Percentiles rank a stretch among this genome's conserved stretches.
phyloP scores from a whole-genome alignment of 1,284 basidiomycete species.

The Neonothopanus nambi region DNA sequence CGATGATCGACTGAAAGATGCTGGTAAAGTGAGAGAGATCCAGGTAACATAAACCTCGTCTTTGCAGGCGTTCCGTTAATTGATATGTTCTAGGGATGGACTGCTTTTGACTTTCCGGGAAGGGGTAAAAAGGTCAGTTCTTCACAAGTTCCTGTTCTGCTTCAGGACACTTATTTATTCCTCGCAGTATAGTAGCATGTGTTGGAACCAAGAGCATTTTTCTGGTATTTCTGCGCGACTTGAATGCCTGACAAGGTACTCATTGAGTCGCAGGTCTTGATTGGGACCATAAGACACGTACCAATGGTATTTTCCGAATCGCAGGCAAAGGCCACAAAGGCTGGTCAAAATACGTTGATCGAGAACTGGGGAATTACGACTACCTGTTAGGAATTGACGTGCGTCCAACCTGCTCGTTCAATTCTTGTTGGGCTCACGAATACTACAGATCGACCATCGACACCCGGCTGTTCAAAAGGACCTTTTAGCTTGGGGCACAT shows the following conservation, averaged over 20 bases:
- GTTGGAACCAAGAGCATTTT: constrained; percentile 74
- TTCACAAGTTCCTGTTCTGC: background rate
- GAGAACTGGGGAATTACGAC: constrained; percentile 77
- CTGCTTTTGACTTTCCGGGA: constrained; percentile 81
- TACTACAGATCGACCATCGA: constrained; percentile 76
- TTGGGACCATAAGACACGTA: constrained; percentile 74
- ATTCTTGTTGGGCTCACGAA: constrained; percentile 7
- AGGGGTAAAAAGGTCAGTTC: constrained; percentile 66
- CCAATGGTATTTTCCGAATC: constrained; percentile 65
- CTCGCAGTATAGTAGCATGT: constrained; percentile 64
- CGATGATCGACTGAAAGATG: constrained; percentile 56
- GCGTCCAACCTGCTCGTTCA: constrained; percentile 23
- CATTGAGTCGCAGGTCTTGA: constrained; percentile 64
- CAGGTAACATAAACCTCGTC: constrained; percentile 45
- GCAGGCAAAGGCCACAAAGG: constrained; percentile 55
- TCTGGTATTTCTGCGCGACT: constrained; percentile 47
- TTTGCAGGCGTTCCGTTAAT: background rate
- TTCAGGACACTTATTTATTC: background rate
- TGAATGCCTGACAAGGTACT: background rate
- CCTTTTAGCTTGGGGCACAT: constrained; percentile 64
- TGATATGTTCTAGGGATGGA: constrained; percentile 67
- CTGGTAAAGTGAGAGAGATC: constrained; percentile 69
- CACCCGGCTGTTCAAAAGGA: constrained; percentile 80
- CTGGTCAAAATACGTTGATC: constrained; percentile 72
- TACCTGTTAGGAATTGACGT: constrained; percentile 77